Conservation (phyloP, 2,329 filamentous ascomycete species). For the Berkeleyomyces rouxiae region DNA sequence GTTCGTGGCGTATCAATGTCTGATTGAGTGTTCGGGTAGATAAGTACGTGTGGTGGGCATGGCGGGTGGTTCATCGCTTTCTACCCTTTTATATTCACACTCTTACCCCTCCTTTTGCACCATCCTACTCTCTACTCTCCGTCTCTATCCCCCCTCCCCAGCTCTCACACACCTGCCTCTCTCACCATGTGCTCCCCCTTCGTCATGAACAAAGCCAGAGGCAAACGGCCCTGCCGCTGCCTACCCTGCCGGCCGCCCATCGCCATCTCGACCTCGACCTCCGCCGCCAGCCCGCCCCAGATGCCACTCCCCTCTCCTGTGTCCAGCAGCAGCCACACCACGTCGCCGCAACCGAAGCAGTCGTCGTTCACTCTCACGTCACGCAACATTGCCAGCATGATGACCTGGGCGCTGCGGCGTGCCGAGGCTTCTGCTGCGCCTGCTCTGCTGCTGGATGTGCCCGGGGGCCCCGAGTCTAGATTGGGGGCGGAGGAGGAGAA, state of each 20-base stretch:
- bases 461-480: neutral
- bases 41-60: too few relatives aligned
- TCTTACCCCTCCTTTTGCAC: neutral
- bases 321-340: neutral
- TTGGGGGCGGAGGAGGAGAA: neutral
- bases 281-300: neutral
- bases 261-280: neutral
- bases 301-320: neutral
- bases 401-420: neutral
- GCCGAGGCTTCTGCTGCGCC: neutral
- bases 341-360: neutral
- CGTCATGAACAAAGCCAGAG: conserved; percentile 8
- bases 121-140: neutral
- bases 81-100: neutral
- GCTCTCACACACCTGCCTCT: neutral
- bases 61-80: too few relatives aligned
- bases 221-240: conserved; percentile 4
- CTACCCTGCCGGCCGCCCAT: neutral
- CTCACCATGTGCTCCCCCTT: conserved; percentile 10
- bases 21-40: too few relatives aligned
- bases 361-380: neutral
- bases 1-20: too few relatives aligned
- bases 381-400: neutral
- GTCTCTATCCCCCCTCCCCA: neutral
- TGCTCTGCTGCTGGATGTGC: neutral